Evolutionary conservation across 2,329 filamentous ascomycete species (phyloP), one percentile per base, ranked within the genome.

Genomic region (Fusarium sp.): DNA sequence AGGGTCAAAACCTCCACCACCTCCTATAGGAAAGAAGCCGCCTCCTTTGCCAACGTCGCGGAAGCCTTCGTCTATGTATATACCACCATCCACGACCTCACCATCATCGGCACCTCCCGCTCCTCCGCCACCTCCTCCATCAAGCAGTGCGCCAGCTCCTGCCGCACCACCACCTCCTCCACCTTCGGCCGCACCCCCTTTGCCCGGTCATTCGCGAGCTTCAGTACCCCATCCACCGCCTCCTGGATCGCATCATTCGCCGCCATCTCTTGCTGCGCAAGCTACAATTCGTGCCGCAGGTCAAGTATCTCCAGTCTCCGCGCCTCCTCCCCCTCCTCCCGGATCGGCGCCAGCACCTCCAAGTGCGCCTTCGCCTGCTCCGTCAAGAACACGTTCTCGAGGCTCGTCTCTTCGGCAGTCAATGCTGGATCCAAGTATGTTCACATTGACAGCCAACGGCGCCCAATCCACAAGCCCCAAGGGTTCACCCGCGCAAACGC

Each of bases 21-120:
- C 92, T 14, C 91, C 90, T 7, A 85, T 92, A 71, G 91, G 91
- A 62, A 94, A 93, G 83, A 94, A 94, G 75, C 87, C 87, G 35
- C 88, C 89, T 26, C 87, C 88, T 41, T 84, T 86, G 50, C 89
- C 88, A 53, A 84, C 82, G 61, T 87, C 84, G 56, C 82, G 88
- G 68, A 89, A 90, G 73, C 86, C 87, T 14, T 87, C 84, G 3
- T 71, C 75, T 43, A 76, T 80, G 57, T 62, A 76, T 60, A 52
- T 65, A 62, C 77, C 75, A 59, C 79, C 72, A 32, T 79, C 75
- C 61, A 78, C 75, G 22, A 77, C 77, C 14, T 59, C 51, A 20
- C 41, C 41, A 33, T 40, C 44, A n/a, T 80, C 75, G 55, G 78
- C 76, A 24, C 77, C 77, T 15, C 80, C 70, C 65, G 75, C 47